Base-by-base conservation (phyloP, 192 early-diverging fungal species). In the Phycomyces blakesleeanus region DNA sequence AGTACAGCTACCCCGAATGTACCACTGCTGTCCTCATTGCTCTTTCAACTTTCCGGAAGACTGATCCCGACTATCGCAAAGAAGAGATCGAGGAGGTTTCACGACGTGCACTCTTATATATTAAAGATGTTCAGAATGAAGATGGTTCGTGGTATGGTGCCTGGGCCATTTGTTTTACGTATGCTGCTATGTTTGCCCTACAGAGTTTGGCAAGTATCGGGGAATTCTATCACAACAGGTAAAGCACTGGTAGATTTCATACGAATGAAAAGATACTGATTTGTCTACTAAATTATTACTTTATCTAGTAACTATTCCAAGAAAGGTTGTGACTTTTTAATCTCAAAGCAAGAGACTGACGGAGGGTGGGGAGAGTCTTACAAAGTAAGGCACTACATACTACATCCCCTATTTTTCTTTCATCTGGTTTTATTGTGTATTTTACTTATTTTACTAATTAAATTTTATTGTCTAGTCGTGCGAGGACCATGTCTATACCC, bases 351-450 rank as follows among this genome's bases (percentile, higher is more conserved):
- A 82, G 80, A 84, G 51, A 72, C 56, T 12, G 97, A 99, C 66
- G 97, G 97, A 61, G 97, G 97, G 5, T 99, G 97, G 97, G 97
- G 97, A 62, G 97, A 99, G 76, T 75, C 85, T 12, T 99, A 94
- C 79, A 88, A 92, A 71, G 85, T 85, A 74, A 59, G 65, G 41
- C 2, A 34, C 29, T 5, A 34, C n/a, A n/a, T n/a, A n/a, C n/a
- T n/a, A n/a, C n/a, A n/a, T n/a, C n/a, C n/a, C n/a, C n/a, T n/a
- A n/a, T n/a, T n/a, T n/a, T n/a, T n/a, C n/a, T n/a, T n/a, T n/a
- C n/a, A n/a, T n/a, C n/a, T n/a, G n/a, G n/a, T n/a, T n/a, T n/a
- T n/a, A n/a, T n/a, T n/a, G n/a, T n/a, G n/a, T n/a, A n/a, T n/a
- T n/a, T n/a, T n/a, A n/a, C n/a, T 34, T 34, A 5, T 34, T 7